Evolutionary conservation across 495 filamentous ascomycete species (phyloP).

Genomic region (Elasticomyces elasticus): DNA sequence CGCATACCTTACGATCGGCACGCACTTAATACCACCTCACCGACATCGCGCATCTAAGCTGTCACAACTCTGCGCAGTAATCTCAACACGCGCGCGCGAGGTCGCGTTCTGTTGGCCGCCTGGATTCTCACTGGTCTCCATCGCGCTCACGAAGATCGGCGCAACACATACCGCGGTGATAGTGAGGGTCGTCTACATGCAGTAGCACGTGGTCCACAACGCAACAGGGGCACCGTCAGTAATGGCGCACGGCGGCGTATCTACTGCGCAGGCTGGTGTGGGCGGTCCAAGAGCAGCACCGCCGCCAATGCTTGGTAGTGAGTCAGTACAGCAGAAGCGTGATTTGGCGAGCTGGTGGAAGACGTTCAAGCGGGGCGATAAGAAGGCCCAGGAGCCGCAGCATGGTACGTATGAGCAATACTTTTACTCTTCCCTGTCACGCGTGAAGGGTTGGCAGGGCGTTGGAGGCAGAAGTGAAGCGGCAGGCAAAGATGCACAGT

Average conservation of each 20-base stretch:
- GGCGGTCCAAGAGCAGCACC: conserved; percentile 4
- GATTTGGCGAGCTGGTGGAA: conserved; percentile 90
- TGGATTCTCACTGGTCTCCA: background rate
- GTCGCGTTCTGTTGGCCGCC: background rate
- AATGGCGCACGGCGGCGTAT: conserved; percentile 17
- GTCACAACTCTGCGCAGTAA: background rate
- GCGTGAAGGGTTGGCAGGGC: no score
- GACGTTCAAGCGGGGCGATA: conserved; percentile 60
- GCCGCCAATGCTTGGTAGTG: conserved; percentile 8
- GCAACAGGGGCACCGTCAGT: background rate
- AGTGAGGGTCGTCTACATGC: conserved; percentile 2
- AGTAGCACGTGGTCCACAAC: background rate
- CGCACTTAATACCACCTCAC: background rate
- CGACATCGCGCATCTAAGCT: background rate
- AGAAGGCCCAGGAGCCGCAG: conserved; percentile 63
- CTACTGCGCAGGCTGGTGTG: conserved; percentile 8
- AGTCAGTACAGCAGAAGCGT: conserved; percentile 54
- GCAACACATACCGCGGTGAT: background rate
- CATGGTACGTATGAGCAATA: conserved; percentile 66
- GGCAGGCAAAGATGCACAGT: background rate
- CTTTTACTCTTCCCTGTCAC: background rate
- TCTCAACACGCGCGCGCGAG: background rate
- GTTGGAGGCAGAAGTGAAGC: background rate
- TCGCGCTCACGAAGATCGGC: background rate
- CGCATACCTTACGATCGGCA: conserved; percentile 1